Conservation (phyloP, 192 early-diverging fungal species). For the Backusella tuberculispora region DNA sequence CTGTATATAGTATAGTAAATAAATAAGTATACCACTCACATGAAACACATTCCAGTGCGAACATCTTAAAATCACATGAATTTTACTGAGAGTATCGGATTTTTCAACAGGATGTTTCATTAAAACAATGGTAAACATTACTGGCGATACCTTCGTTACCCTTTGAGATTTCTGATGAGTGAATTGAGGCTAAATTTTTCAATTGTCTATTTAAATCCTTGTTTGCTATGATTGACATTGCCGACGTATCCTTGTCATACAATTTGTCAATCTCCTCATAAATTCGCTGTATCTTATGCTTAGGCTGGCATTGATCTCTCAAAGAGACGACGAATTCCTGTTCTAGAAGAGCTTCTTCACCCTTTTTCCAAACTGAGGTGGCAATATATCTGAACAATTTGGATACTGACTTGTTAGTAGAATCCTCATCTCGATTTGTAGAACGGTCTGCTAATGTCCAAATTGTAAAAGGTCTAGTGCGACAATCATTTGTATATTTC, state of each 20-base stretch:
- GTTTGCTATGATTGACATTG: slow-evolving; percentile 11
- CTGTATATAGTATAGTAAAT: slow-evolving; percentile 8
- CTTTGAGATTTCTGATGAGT: neutral
- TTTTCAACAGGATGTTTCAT: slow-evolving; percentile 3
- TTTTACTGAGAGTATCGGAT: slow-evolving; percentile 6
- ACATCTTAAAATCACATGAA: neutral
- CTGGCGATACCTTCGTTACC: neutral
- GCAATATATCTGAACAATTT: slow-evolving; percentile 1
- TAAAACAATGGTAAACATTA: slow-evolving; percentile 9
- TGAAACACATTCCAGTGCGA: slow-evolving; percentile 7
- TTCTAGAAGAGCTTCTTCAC: neutral
- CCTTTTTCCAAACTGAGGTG: slow-evolving; percentile 9
- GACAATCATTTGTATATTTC: slow-evolving; percentile 18
- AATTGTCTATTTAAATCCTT: slow-evolving; percentile 11
- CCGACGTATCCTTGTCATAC: slow-evolving; percentile 5
- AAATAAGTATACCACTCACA: slow-evolving; percentile 1
- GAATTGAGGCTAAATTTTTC: neutral
- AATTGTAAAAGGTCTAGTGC: slow-evolving; percentile 13
- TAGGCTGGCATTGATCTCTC: neutral
- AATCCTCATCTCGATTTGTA: neutral
- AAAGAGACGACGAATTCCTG: slow-evolving; percentile 6
- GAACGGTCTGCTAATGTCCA: slow-evolving; percentile 21
- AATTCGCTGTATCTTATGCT: neutral
- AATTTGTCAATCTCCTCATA: slow-evolving; percentile 6
- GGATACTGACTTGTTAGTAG: neutral